Evolutionary conservation across 2,329 filamentous ascomycete genomes (phyloP).

Genomic region (Microdochium nivale): DNA sequence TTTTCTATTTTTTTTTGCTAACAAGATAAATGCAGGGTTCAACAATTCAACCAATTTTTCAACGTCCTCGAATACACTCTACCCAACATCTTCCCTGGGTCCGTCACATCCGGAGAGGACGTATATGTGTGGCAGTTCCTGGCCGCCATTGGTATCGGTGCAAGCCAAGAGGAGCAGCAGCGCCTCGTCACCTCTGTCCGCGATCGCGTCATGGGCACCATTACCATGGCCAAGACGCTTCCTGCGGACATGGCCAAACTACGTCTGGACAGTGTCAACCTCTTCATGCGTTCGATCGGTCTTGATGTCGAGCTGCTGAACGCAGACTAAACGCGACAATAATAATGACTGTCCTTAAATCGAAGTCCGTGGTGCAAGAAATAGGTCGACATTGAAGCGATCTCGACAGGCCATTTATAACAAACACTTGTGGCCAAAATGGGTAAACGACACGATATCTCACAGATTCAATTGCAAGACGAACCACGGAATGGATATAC

Average conservation of each 20-base stretch:
- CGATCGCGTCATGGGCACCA: slow-evolving; percentile 95
- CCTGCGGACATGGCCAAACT: slow-evolving; percentile 78
- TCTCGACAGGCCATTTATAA: no score
- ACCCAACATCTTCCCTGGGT: slow-evolving; percentile 79
- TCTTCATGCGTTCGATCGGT: slow-evolving; percentile 99
- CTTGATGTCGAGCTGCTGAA: slow-evolving; percentile 76
- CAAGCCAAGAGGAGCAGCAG: slow-evolving; percentile 90
- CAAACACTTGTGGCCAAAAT: no score
- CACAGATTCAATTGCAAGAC: no score
- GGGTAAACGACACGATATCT: no score
- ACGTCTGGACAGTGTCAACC: slow-evolving; percentile 83
- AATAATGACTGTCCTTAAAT: neutral
- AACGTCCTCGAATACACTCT: slow-evolving; percentile 77
- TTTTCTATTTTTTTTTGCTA: slow-evolving; percentile 18
- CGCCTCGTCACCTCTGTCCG: slow-evolving; percentile 91
- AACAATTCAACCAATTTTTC: slow-evolving; percentile 80
- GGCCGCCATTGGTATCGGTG: slow-evolving; percentile 88
- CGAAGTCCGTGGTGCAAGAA: no score
- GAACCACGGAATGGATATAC: neutral
- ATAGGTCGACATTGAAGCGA: no score
- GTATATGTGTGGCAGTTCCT: slow-evolving; percentile 98
- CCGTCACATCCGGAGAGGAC: slow-evolving; percentile 84
- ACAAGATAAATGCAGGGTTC: slow-evolving; percentile 45
- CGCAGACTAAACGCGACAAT: neutral
- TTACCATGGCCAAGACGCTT: slow-evolving; percentile 78